A percentile compares a stretch with the other conserved stretches of the same genome.
Evolutionary conservation across 2,329 filamentous ascomycete species (phyloP).

Genomic region (Colletotrichum melonis): DNA sequence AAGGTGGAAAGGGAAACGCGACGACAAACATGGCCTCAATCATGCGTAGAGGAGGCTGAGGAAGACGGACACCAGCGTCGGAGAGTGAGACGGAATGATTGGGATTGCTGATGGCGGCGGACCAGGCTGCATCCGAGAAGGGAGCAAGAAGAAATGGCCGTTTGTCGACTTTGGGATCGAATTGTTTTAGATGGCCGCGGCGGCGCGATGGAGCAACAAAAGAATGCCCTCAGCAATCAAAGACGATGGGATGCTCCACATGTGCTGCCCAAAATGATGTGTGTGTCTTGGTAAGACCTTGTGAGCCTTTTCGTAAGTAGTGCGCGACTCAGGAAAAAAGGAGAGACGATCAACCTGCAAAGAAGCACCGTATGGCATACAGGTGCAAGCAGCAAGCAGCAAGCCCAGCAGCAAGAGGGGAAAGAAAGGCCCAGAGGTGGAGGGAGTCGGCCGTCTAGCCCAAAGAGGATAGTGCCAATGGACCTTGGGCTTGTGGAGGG

Average conservation of each 20-base stretch:
- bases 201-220: slow-evolving; percentile 14
- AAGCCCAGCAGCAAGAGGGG: slow-evolving; percentile 1
- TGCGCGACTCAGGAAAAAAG: slow-evolving; percentile 33
- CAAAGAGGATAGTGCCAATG: slow-evolving; percentile 26
- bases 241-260: slow-evolving; percentile 2
- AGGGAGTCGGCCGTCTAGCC: slow-evolving; percentile 29
- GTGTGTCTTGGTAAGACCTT: slow-evolving; percentile 4
- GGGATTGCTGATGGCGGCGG: slow-evolving; percentile 3
- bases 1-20: slow-evolving; percentile 27
- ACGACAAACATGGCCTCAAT: slow-evolving; percentile 32
- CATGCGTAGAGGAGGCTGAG: slow-evolving; percentile 32
- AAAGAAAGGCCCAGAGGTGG: slow-evolving; percentile 24
- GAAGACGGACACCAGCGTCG: slow-evolving; percentile 10
- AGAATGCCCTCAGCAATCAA: slow-evolving; percentile 16
- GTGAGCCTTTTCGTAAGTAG: background rate
- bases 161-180: slow-evolving; percentile 2
- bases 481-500: slow-evolving; percentile 4
- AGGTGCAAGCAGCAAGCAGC: slow-evolving; percentile 1
- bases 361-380: slow-evolving; percentile 7
- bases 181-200: slow-evolving; percentile 8
- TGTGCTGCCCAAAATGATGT: slow-evolving; percentile 10
- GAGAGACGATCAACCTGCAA: slow-evolving; percentile 23
- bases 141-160: slow-evolving; percentile 8
- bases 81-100: slow-evolving; percentile 1
- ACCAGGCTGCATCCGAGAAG: slow-evolving; percentile 7